Conservation (phyloP, 768 basidiomycete species). For the Brasilioporus rufonigricans region DNA sequence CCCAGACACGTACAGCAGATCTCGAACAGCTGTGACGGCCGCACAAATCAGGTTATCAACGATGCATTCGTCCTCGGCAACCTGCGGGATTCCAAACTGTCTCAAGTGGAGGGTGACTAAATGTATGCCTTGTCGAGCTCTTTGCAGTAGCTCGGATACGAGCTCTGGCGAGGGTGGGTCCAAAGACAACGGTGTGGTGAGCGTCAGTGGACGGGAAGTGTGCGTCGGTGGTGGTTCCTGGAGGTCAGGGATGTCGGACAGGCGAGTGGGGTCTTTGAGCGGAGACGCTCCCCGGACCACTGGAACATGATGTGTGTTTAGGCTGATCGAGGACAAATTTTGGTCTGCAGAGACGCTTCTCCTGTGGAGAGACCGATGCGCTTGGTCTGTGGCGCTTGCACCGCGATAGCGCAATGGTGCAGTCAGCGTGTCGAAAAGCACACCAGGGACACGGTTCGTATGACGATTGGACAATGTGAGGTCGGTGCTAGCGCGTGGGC, state of each 20-base stretch:
- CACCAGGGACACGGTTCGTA: conserved; percentile 9
- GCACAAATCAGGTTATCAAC: conserved; percentile 60
- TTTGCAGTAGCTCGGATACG: conserved; percentile 58
- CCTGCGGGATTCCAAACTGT: conserved; percentile 43
- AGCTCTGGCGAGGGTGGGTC: conserved; percentile 53
- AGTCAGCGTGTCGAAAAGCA: conserved; percentile 5
- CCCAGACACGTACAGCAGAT: conserved; percentile 66
- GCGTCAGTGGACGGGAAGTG: background rate
- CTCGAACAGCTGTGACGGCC: conserved; percentile 64
- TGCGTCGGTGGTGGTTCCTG: background rate
- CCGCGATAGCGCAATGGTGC: conserved; percentile 23
- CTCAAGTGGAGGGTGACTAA: conserved; percentile 60
- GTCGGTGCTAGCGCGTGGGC: conserved; percentile 30
- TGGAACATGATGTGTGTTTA: background rate
- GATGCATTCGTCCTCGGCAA: conserved; percentile 50
- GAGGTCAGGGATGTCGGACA: conserved; percentile 1
- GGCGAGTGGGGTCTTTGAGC: conserved; percentile 1
- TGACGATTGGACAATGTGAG: conserved; percentile 1
- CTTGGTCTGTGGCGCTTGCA: conserved; percentile 6
- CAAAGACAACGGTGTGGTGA: conserved; percentile 45
- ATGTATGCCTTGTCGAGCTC: conserved; percentile 54
- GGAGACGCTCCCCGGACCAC: conserved; percentile 5
- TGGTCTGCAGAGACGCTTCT: conserved; percentile 5
- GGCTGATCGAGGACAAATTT: background rate
- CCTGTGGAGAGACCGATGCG: background rate